Evolutionary conservation across 2,329 filamentous ascomycete genomes (phyloP), one percentile per base, ranked within the genome.

Genomic region (Colletotrichum higginsianum): DNA sequence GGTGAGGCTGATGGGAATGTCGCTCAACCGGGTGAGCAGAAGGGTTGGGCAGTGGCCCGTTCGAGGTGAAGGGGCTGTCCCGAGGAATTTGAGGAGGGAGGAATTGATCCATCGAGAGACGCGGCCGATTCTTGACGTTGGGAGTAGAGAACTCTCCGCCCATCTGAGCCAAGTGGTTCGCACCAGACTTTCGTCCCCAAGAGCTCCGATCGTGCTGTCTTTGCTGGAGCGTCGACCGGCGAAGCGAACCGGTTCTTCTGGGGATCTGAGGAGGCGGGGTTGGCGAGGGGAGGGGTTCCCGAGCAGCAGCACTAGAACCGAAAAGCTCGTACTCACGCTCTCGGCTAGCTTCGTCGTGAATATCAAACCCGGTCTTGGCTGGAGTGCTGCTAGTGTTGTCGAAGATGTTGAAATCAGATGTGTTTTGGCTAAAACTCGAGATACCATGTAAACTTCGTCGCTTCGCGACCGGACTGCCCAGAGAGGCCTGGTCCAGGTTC

Each of bases 391-490:
- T 86, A 18, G 49, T 71, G 66, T 88, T 86, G 71, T 95, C 94
- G 79, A 97, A 97, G 44, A 97, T 90, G 79, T 91, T 94, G 78
- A 94, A 93, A 75, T 88, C 87, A 67, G 82, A 80, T 15, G 91
- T 88, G 57, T 66, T 76, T 35, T 85, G 80, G 56, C 87, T 86
- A 73, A 92, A 85, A 75, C 84, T 89, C n/a, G 91, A 86, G 53
- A 91, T 88, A 61, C 92, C 92, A 80, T 98, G 94, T 76, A 97
- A 83, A 82, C 95, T 98, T 77, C 96, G 91, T 75, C 96, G 90
- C 85, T 98, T 98, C 57, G 95, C 94, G 71, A 96, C 93, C 0
- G 96, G 96, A 78, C 94, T 98, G 75, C 93, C 93, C 67, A 93
- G 86, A 76, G 88, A 92, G 38, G 91, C 87, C 74, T 94, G 92